A percentile compares a stretch with the other conserved stretches of the same genome.
Evolutionary conservation across 805 yeast species (phyloP).

Genomic region (Yamadazyma philogaea): DNA sequence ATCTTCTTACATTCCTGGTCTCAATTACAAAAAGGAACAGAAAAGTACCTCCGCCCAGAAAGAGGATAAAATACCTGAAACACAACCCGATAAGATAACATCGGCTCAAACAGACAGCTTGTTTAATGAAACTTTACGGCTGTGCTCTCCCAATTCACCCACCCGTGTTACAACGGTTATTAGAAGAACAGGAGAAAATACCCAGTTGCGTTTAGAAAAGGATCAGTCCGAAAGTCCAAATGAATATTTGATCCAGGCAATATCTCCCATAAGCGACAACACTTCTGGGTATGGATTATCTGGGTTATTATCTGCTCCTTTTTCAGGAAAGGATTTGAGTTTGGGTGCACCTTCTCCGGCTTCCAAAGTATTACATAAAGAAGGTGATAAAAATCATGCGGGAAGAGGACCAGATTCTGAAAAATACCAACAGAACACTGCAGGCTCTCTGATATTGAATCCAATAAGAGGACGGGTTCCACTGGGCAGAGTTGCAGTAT

Average conservation of each 20-base stretch:
- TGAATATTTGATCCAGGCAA: slow-evolving; percentile 8
- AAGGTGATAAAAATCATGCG: background rate
- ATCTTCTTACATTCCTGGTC: slow-evolving; percentile 12
- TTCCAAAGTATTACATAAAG: background rate
- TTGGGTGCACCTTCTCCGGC: background rate
- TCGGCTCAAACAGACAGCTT: slow-evolving; percentile 16
- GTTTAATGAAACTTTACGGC: slow-evolving; percentile 16
- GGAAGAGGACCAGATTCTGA: background rate
- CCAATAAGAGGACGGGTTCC: slow-evolving; percentile 14
- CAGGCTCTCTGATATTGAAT: slow-evolving; percentile 9
- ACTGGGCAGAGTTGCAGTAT: slow-evolving; percentile 12
- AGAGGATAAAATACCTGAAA: background rate
- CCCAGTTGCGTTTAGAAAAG: background rate
- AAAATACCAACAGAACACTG: background rate
- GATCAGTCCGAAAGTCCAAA: background rate
- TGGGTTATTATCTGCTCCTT: background rate
- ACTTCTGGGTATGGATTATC: background rate
- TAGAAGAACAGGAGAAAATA: background rate
- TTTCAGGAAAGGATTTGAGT: background rate
- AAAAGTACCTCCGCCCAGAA: background rate
- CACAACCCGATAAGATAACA: background rate
- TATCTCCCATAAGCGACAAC: slow-evolving; percentile 13
- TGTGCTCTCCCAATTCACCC: background rate
- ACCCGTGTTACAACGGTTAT: background rate
- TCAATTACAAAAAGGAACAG: slow-evolving; percentile 2